phyloP scores from a whole-genome alignment of 257 asterid species.

The Rehmannia glutinosa region DNA sequence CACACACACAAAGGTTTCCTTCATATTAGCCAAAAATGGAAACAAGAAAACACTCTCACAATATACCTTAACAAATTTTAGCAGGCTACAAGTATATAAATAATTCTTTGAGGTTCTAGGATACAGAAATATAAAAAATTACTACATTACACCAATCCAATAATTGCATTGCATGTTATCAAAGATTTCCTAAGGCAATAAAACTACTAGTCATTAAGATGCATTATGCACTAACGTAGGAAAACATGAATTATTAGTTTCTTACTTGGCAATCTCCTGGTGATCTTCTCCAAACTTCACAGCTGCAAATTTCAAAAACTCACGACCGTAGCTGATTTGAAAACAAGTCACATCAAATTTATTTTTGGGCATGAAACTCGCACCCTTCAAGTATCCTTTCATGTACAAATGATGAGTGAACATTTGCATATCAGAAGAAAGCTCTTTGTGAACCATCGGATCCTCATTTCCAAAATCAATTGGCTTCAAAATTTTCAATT shows the following conservation, averaged over 20 bases:
- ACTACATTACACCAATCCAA: conserved; percentile 9
- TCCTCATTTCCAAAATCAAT: conserved; percentile 36
- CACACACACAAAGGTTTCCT: background rate
- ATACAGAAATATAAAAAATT: background rate
- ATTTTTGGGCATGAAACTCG: conserved; percentile 38
- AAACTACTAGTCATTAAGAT: background rate
- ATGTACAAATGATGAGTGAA: conserved; percentile 41
- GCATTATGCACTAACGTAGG: no score
- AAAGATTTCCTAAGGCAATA: background rate
- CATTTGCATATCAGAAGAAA: conserved; percentile 65
- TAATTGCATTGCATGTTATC: no score
- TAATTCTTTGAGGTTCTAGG: background rate
- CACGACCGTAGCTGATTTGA: conserved; percentile 48
- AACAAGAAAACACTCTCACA: background rate
- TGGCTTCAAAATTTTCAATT: background rate
- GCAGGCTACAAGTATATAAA: background rate
- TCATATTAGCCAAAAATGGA: background rate
- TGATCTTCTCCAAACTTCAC: conserved; percentile 60
- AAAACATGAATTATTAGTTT: background rate
- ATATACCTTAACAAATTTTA: background rate
- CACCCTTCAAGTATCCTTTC: conserved; percentile 51
- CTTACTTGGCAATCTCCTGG: conserved; percentile 73
- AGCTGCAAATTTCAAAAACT: conserved; percentile 55
- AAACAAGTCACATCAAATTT: conserved; percentile 46
- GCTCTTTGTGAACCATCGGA: conserved; percentile 39